A percentile compares a stretch with the other conserved stretches of the same genome.
phyloP scores from a whole-genome alignment of 495 filamentous ascomycete species.

The Neurospora discreta region DNA sequence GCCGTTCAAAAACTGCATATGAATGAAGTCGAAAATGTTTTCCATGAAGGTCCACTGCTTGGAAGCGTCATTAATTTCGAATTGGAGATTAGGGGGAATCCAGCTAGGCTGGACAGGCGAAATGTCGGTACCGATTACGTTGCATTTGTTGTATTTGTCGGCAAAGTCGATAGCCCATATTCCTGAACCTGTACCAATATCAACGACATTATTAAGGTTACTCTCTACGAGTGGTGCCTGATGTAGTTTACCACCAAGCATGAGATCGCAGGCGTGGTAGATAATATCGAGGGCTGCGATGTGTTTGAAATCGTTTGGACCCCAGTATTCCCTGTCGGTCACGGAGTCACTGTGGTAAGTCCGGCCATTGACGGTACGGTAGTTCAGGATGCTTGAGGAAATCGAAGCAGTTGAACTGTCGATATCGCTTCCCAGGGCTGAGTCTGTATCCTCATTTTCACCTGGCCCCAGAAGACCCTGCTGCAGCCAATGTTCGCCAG shows the following conservation, averaged over 20 bases:
- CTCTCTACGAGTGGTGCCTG: conserved; percentile 18
- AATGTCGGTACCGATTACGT: conserved; percentile 43
- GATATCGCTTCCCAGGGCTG: neutral
- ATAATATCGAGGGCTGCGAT: neutral
- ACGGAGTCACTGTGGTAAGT: conserved; percentile 21
- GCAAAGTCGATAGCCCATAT: conserved; percentile 44
- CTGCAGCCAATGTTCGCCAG: neutral
- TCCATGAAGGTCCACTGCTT: conserved; percentile 32
- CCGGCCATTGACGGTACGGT: conserved; percentile 26
- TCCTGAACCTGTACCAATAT: conserved; percentile 29
- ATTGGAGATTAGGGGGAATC: conserved; percentile 35
- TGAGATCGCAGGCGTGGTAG: conserved; percentile 24
- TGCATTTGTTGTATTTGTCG: conserved; percentile 37
- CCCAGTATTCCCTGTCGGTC: neutral
- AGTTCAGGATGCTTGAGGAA: conserved; percentile 31
- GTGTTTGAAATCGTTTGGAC: neutral
- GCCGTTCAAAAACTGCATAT: conserved; percentile 39
- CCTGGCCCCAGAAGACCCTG: neutral
- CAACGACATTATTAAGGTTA: conserved; percentile 20
- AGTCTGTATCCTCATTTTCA: too few species aligned
- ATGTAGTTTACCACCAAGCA: conserved; percentile 31
- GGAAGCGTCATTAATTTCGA: conserved; percentile 41
- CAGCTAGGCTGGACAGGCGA: conserved; percentile 30
- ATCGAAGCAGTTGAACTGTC: conserved; percentile 29
- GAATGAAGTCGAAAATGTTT: conserved; percentile 47